Conservation (phyloP, 2,329 filamentous ascomycete genomes). For the Westerdykella ornata region DNA sequence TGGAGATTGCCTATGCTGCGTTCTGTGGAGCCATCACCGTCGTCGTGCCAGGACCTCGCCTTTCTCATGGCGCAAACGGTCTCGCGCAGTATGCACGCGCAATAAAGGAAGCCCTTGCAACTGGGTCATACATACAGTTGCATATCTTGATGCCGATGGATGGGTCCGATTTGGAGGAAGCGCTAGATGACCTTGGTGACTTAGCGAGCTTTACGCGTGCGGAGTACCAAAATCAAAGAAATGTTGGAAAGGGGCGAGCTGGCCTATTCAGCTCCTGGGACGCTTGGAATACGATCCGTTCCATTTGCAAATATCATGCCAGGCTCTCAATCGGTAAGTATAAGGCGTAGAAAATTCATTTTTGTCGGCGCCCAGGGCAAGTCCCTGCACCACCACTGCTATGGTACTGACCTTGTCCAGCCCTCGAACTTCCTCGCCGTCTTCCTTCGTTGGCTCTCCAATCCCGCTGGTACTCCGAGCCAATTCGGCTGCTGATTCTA, state of each 20-base stretch:
- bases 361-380: neutral
- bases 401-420: conserved; percentile 28
- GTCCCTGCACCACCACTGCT: too few species aligned
- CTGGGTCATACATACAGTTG: conserved; percentile 70
- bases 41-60: conserved; percentile 69
- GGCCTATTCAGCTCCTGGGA: conserved; percentile 83
- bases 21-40: conserved; percentile 87
- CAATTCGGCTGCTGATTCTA: conserved; percentile 51
- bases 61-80: conserved; percentile 52
- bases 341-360: conserved; percentile 2
- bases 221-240: conserved; percentile 27
- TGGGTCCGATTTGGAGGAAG: conserved; percentile 58
- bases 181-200: conserved; percentile 47
- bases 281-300: conserved; percentile 82
- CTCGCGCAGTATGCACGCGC: conserved; percentile 74
- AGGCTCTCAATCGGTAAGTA: conserved; percentile 77
- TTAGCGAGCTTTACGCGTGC: conserved; percentile 45
- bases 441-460: conserved; percentile 53
- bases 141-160: conserved; percentile 81
- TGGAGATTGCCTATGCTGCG: conserved; percentile 89
- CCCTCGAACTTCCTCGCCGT: conserved; percentile 52
- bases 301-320: conserved; percentile 74
- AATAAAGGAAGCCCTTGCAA: conserved; percentile 68
- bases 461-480: conserved; percentile 58
- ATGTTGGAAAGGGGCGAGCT: conserved; percentile 39